A percentile compares a stretch with the other conserved stretches of the same genome.
These are phyloP conservation scores for Litchi chinensis DNA, from an alignment of 345 rosid genomes.

Conservation along the genomic window DNA sequence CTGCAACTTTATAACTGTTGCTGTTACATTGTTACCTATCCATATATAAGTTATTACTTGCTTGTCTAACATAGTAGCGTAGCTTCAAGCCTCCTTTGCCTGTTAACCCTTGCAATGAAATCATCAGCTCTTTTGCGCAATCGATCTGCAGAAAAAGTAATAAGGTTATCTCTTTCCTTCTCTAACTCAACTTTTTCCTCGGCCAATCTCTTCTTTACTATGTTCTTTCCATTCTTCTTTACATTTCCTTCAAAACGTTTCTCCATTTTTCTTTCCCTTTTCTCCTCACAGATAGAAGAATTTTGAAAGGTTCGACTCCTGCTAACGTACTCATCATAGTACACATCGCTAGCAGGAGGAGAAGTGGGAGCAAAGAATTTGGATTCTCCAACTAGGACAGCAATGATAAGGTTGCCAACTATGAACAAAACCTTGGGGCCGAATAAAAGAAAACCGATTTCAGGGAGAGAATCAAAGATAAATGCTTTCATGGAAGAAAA, in stretches of 20 bases:
- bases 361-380: conserved; percentile 43
- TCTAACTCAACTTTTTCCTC: not conserved
- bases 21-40: not conserved
- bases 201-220: not conserved
- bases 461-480: conserved; percentile 34
- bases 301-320: conserved; percentile 24
- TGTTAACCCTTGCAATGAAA: conserved; percentile 65
- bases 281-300: conserved; percentile 4
- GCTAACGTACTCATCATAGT: conserved; percentile 39
- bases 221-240: conserved; percentile 13
- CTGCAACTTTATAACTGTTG: not conserved
- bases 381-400: conserved; percentile 51
- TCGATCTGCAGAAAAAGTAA: conserved; percentile 44
- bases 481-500: conserved; percentile 27
- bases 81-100: conserved; percentile 57
- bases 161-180: conserved; percentile 17
- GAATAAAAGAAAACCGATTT: conserved; percentile 25
- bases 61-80: not conserved
- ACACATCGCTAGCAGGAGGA: conserved; percentile 27
- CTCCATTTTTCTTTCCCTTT: conserved; percentile 19
- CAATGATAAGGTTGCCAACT: conserved; percentile 56
- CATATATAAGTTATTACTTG: not conserved
- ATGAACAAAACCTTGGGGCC: conserved; percentile 50
- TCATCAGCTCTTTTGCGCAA: conserved; percentile 70
- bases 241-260: conserved; percentile 17